These are phyloP conservation scores for Aspergillus baeticus DNA, from an alignment of 495 filamentous ascomycete genomes.

Conservation along the genomic window DNA sequence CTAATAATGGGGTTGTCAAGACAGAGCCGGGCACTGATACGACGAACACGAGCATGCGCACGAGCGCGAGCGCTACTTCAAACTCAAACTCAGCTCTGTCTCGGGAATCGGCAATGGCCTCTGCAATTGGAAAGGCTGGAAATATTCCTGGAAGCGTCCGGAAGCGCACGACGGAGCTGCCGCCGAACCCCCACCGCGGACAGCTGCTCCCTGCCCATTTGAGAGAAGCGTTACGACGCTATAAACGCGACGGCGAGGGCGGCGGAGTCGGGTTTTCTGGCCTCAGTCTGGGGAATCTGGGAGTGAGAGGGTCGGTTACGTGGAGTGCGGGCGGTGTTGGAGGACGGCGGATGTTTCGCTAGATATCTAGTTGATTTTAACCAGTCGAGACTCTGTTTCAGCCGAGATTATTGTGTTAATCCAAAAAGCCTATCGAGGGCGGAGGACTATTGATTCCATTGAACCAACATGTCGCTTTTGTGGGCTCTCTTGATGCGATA, in stretches of 20 bases:
- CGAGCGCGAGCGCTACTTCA: too few relatives aligned
- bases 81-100: neutral
- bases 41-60: neutral
- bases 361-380: neutral
- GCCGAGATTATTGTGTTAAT: too few relatives aligned
- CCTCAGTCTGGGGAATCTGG: slow-evolving; percentile 66
- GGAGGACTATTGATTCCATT: neutral
- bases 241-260: slow-evolving; percentile 61
- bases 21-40: neutral
- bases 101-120: slow-evolving; percentile 1
- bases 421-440: too few relatives aligned
- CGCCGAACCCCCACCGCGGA: slow-evolving; percentile 55
- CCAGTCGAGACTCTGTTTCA: too few relatives aligned
- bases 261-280: slow-evolving; percentile 74
- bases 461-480: neutral
- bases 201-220: slow-evolving; percentile 81
- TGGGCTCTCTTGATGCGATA: slow-evolving; percentile 4
- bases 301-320: slow-evolving; percentile 60
- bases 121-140: slow-evolving; percentile 3
- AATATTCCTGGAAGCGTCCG: neutral
- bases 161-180: slow-evolving; percentile 24
- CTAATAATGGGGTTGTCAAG: neutral
- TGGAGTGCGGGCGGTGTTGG: slow-evolving; percentile 48
- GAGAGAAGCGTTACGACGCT: slow-evolving; percentile 72
- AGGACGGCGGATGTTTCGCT: slow-evolving; percentile 66